These are phyloP conservation scores for Tolypocladium amazonense DNA, from an alignment of 2,329 filamentous ascomycete genomes.

Conservation along the genomic window DNA sequence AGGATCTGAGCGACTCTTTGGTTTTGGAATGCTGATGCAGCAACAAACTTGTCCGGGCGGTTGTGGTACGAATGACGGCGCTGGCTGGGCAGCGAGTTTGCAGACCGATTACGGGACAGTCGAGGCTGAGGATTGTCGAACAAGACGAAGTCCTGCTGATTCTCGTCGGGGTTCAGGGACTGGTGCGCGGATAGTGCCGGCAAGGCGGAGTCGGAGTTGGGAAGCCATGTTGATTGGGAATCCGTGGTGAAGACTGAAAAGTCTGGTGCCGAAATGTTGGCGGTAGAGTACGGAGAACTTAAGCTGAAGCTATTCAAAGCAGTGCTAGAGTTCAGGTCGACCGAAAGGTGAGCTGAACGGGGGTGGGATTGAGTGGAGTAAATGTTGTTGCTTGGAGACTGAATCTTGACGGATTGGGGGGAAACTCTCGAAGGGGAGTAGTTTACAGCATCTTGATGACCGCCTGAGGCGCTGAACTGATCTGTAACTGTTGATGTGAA, in stretches of 20 bases:
- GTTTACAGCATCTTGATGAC: slow-evolving; percentile 50
- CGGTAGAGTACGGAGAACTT: slow-evolving; percentile 41
- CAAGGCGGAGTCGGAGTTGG: slow-evolving; percentile 54
- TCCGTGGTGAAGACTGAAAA: slow-evolving; percentile 73
- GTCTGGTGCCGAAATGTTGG: slow-evolving; percentile 55
- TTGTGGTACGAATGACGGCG: slow-evolving; percentile 36
- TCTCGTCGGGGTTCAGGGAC: slow-evolving; percentile 38
- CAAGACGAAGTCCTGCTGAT: slow-evolving; percentile 68
- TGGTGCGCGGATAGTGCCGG: slow-evolving; percentile 51
- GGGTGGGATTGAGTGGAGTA: slow-evolving; percentile 36
- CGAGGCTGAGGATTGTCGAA: slow-evolving; percentile 45
- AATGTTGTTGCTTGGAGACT: slow-evolving; percentile 30
- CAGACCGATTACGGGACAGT: slow-evolving; percentile 24
- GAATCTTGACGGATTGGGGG: slow-evolving; percentile 40
- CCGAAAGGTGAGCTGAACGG: slow-evolving; percentile 42
- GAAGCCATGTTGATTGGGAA: slow-evolving; percentile 72
- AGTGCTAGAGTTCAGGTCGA: slow-evolving; percentile 58
- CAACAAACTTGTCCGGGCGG: slow-evolving; percentile 29
- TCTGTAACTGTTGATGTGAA: slow-evolving; percentile 17
- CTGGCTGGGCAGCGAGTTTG: slow-evolving; percentile 28
- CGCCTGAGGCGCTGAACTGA: slow-evolving; percentile 23
- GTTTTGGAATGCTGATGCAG: slow-evolving; percentile 35
- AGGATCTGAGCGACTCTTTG: slow-evolving; percentile 49
- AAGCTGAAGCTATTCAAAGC: slow-evolving; percentile 46
- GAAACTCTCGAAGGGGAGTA: slow-evolving; percentile 26